phyloP scores from a whole-genome alignment of 2,329 filamentous ascomycete species.

The Clonostachys sp. region DNA sequence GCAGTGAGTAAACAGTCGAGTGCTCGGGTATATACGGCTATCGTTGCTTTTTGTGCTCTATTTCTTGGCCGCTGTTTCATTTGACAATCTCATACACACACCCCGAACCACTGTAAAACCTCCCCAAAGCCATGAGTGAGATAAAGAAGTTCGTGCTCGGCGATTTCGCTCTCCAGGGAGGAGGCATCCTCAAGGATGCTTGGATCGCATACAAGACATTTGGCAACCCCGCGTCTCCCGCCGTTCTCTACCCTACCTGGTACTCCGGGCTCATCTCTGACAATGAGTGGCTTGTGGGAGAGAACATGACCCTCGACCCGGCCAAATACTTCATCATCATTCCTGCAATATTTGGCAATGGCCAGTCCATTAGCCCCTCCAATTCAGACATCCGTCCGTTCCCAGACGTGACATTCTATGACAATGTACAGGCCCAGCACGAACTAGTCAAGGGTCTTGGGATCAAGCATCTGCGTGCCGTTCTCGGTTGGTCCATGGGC shows the following conservation, averaged over 20 bases:
- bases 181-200: conserved; percentile 56
- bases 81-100: not conserved
- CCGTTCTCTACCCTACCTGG: conserved; percentile 75
- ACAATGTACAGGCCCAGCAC: conserved; percentile 47
- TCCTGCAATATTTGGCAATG: conserved; percentile 45
- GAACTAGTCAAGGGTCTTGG: conserved; percentile 33
- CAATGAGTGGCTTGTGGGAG: conserved; percentile 71
- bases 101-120: accelerated
- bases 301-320: conserved; percentile 60
- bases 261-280: conserved; percentile 58
- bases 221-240: conserved; percentile 56
- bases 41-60: not conserved
- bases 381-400: conserved; percentile 35
- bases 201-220: conserved; percentile 75
- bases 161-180: conserved; percentile 63
- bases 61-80: not conserved
- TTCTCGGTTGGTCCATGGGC: conserved; percentile 54
- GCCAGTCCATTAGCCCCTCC: conserved; percentile 48
- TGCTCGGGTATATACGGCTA: too few relatives aligned
- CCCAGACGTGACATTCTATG: conserved; percentile 37
- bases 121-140: not conserved
- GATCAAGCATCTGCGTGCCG: conserved; percentile 34
- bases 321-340: conserved; percentile 43
- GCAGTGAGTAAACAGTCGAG: too few relatives aligned
- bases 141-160: conserved; percentile 47